Percentiles rank a stretch among this genome's conserved stretches.
phyloP scores from a whole-genome alignment of 2,329 filamentous ascomycete species.

The Paraconiothyrium sp. region DNA sequence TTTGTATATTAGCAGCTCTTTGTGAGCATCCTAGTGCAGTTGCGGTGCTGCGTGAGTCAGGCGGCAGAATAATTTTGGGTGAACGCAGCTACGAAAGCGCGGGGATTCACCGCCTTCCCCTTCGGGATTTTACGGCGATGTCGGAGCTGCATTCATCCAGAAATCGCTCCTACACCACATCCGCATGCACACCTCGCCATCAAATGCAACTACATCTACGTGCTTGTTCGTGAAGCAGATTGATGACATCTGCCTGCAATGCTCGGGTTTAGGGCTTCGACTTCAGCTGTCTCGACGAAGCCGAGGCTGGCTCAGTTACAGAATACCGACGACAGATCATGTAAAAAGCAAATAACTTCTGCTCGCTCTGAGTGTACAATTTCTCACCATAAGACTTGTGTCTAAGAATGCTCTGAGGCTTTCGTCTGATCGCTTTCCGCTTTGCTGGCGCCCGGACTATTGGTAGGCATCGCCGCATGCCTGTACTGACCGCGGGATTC shows the following conservation, averaged over 20 bases:
- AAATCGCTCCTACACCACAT: not conserved
- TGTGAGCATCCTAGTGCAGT: conserved; percentile 1
- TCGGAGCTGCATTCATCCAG: conserved; percentile 1
- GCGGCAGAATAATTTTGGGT: conserved; percentile 17
- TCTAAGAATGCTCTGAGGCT: too few relatives aligned
- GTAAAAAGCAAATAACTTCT: too few relatives aligned
- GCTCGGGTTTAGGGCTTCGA: too few relatives aligned
- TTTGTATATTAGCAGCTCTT: not conserved
- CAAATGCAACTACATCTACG: not conserved
- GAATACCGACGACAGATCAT: too few relatives aligned
- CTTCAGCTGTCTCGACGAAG: too few relatives aligned
- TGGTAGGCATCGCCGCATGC: too few relatives aligned
- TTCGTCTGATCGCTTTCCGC: not conserved
- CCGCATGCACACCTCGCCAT: not conserved
- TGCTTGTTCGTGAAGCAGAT: too few relatives aligned
- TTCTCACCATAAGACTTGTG: too few relatives aligned
- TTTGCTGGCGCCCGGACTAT: not conserved
- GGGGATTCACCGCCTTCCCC: not conserved
- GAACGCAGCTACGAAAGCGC: conserved; percentile 2
- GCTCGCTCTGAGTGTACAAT: too few relatives aligned
- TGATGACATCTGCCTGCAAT: too few relatives aligned
- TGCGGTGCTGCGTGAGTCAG: conserved; percentile 6
- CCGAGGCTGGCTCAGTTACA: too few relatives aligned
- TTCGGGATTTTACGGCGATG: not conserved
- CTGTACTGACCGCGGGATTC: not conserved